phyloP scores from a whole-genome alignment of 805 yeast genomes.

The Monosporozyma unispora region DNA sequence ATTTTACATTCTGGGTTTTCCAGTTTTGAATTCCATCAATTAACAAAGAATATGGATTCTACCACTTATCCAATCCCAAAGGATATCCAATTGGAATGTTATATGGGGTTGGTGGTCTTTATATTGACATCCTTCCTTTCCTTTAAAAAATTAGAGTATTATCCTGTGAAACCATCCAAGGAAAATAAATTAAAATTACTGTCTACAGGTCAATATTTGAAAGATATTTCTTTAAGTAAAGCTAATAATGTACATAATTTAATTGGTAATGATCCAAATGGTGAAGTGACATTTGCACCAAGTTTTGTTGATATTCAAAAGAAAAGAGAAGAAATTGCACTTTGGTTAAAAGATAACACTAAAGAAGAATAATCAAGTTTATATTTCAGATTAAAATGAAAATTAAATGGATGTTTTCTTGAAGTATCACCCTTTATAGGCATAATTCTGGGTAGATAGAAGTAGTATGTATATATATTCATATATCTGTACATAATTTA shows the following conservation, averaged over 20 bases:
- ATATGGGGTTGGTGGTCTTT: conserved; percentile 18
- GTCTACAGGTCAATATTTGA: conserved; percentile 19
- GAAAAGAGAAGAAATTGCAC: conserved; percentile 16
- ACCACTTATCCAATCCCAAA: conserved; percentile 13
- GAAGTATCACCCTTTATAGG: too few relatives aligned
- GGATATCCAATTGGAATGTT: conserved; percentile 25
- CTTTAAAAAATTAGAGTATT: conserved; percentile 17
- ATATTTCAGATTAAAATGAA: not conserved
- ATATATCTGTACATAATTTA: too few relatives aligned
- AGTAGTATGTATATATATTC: too few relatives aligned
- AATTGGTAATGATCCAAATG: conserved; percentile 23
- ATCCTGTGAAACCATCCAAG: conserved; percentile 15
- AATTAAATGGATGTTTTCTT: too few relatives aligned
- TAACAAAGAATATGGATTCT: conserved; percentile 12
- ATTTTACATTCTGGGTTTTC: conserved; percentile 28
- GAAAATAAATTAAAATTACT: conserved; percentile 6
- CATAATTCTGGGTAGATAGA: too few relatives aligned
- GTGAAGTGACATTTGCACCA: conserved; percentile 23
- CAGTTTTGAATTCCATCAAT: conserved; percentile 27
- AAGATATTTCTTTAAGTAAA: conserved; percentile 24
- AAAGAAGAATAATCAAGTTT: conserved; percentile 3
- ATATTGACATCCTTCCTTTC: conserved; percentile 20
- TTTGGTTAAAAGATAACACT: conserved; percentile 13
- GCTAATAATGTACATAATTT: conserved; percentile 25
- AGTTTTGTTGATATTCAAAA: conserved; percentile 21